A percentile compares a stretch with the other conserved stretches of the same genome.
Evolutionary conservation across 2,329 filamentous ascomycete species (phyloP).

Genomic region (Botryotinia calthae): DNA sequence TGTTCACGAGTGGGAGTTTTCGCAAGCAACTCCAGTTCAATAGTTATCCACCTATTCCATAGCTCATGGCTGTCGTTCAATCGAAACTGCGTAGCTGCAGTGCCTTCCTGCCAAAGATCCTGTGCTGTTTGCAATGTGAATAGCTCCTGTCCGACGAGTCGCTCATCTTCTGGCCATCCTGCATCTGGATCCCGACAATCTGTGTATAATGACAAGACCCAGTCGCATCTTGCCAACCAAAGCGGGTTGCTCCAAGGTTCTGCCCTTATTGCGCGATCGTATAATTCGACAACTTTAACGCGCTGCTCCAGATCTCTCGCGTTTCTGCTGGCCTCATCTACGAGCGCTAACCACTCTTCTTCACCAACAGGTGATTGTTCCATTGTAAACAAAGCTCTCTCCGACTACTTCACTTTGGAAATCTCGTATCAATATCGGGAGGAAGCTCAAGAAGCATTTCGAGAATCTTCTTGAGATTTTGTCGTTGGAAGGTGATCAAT

Average conservation of each 20-base stretch:
- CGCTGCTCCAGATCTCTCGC: conserved; percentile 63
- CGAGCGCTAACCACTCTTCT: conserved; percentile 72
- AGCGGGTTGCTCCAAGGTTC: conserved; percentile 72
- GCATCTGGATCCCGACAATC: conserved; percentile 57
- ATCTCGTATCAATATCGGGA: conserved; percentile 20
- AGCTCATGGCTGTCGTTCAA: conserved; percentile 73
- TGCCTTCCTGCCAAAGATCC: conserved; percentile 68
- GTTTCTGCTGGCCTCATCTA: conserved; percentile 66
- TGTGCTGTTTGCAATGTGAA: conserved; percentile 68
- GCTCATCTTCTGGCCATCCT: conserved; percentile 65
- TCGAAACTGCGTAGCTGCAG: conserved; percentile 69
- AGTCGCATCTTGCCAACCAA: conserved; percentile 77
- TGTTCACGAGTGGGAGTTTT: conserved; percentile 53
- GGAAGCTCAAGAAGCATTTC: conserved; percentile 22
- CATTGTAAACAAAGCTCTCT: conserved; percentile 30
- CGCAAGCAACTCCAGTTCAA: conserved; percentile 66
- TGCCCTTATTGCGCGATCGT: conserved; percentile 65
- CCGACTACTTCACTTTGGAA: conserved; percentile 20
- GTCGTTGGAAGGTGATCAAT: not conserved
- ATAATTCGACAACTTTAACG: conserved; percentile 68
- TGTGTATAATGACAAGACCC: conserved; percentile 68
- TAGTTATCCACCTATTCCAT: conserved; percentile 75
- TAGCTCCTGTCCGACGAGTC: conserved; percentile 64
- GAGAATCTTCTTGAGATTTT: conserved; percentile 11
- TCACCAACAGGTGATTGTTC: conserved; percentile 67